Evolutionary conservation across 768 basidiomycete species (phyloP), one percentile per base, ranked within the genome.

Genomic region (Amanita pallidorosea): DNA sequence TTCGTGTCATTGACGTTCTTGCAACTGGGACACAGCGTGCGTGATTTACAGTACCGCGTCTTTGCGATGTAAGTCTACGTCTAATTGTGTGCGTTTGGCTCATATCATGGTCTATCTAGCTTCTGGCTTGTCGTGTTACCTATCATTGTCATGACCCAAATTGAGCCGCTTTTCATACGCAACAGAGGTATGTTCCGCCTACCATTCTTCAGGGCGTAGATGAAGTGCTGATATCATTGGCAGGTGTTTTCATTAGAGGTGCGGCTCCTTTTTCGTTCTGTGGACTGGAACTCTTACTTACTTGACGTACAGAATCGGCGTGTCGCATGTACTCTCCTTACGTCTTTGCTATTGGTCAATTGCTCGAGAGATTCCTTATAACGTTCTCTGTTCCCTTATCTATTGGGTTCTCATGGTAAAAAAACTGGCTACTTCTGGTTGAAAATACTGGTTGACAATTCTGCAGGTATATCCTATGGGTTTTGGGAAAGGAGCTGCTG

Each of bases 241-340:
- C 46, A 67, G 65, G 70, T 43, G 68, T 63, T 25, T 75, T 74
- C 57, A 69, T 70, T 46, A 58, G 68, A 58, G 65, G 60, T 63
- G 50, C 33, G 33, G 33, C 6, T 35, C 13, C 2, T 25, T 13
- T 36, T 25, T 18, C 25, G 22, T n/a, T 45, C n/a, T 5, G 23
- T 45, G 20, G 34, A 2, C 15, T 20, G 34, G 29, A 23, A 29
- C n/a, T n/a, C n/a, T n/a, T 33, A 8, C 31, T 41, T 12, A 36
- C 47, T 2, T 9, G 35, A 4, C 17, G 47, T 9, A 7, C 59
- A 72, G 89, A 92, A 67, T 75, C 86, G 0, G 86, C 83, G 2
- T 87, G 85, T 66, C 79, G 85, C 53, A 92, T 93, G 60, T 93
- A 93, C 65, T 86, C 83, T 0, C 83, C 88, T 0, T 82, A 81